phyloP scores from a whole-genome alignment of 495 filamentous ascomycete genomes.

The Aspergillus funiculosus region DNA sequence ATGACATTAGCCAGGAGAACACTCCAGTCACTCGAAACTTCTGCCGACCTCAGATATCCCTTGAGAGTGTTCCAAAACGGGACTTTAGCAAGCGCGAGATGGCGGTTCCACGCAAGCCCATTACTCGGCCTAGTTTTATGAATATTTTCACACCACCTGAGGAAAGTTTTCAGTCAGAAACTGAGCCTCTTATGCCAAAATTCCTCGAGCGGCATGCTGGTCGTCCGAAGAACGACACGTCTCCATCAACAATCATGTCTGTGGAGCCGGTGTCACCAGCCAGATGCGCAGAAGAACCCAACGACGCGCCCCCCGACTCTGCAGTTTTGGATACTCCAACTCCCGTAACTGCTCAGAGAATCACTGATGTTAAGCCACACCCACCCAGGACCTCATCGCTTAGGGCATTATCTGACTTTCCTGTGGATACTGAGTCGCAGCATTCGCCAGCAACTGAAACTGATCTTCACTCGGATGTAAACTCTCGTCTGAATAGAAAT shows the following conservation, averaged over 20 bases:
- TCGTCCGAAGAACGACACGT: neutral
- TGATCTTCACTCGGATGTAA: neutral
- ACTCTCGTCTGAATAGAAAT: neutral
- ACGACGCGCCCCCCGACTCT: neutral
- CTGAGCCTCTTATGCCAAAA: conserved; percentile 3
- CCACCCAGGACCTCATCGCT: conserved; percentile 11
- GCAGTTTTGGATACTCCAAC: neutral
- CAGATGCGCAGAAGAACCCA: neutral
- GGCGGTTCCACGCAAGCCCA: conserved; percentile 13
- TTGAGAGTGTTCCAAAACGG: conserved; percentile 7
- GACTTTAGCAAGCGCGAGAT: conserved; percentile 9
- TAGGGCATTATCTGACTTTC: conserved; percentile 7
- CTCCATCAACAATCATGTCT: neutral
- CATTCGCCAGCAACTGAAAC: neutral
- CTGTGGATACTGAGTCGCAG: neutral
- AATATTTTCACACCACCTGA: conserved; percentile 1
- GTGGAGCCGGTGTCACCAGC: conserved; percentile 7
- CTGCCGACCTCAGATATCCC: conserved; percentile 12
- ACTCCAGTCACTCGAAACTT: conserved; percentile 7
- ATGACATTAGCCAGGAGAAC: neutral
- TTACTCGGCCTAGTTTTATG: conserved; percentile 7
- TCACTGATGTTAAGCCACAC: conserved; percentile 4
- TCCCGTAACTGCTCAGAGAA: conserved; percentile 6
- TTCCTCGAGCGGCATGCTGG: conserved; percentile 6
- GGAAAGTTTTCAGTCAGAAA: neutral